Conservation (phyloP, 345 rosid species). For the Lepidium aucheri region DNA sequence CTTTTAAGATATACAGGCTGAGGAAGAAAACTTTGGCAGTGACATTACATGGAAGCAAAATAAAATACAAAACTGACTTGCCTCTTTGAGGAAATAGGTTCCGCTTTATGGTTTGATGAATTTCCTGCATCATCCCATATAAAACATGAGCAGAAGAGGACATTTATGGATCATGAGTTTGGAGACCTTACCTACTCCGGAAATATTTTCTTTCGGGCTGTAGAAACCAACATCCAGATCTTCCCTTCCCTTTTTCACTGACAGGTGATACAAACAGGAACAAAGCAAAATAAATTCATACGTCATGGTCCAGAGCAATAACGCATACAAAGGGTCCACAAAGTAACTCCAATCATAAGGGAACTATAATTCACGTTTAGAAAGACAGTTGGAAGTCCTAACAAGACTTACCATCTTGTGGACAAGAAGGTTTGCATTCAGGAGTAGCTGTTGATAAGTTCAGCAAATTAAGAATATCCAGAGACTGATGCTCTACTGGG, state of each 20-base stretch:
- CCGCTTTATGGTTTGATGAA: constrained; percentile 26
- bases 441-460: constrained; percentile 41
- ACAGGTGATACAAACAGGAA: constrained; percentile 3
- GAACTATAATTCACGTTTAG: background rate
- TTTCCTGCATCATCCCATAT: constrained; percentile 37
- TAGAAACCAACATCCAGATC: constrained; percentile 13
- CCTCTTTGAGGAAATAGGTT: constrained; percentile 40
- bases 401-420: constrained; percentile 31
- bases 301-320: background rate
- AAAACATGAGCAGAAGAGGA: constrained; percentile 12
- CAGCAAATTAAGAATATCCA: constrained; percentile 62
- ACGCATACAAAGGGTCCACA: constrained; percentile 9
- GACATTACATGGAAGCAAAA: background rate
- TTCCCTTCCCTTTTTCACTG: constrained; percentile 11
- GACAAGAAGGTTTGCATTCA: constrained; percentile 25
- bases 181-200: constrained; percentile 35
- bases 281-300: background rate
- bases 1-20: constrained; percentile 6
- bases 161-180: constrained; percentile 8
- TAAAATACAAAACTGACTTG: constrained; percentile 20
- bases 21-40: background rate
- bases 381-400: background rate
- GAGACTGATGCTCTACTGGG: constrained; percentile 45
- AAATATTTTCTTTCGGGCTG: constrained; percentile 7
- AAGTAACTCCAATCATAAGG: background rate